Percentiles rank a stretch among this genome's conserved stretches.
Evolutionary conservation across 495 filamentous ascomycete species (phyloP).

Genomic region (Umbilicaria muhlenbergii): DNA sequence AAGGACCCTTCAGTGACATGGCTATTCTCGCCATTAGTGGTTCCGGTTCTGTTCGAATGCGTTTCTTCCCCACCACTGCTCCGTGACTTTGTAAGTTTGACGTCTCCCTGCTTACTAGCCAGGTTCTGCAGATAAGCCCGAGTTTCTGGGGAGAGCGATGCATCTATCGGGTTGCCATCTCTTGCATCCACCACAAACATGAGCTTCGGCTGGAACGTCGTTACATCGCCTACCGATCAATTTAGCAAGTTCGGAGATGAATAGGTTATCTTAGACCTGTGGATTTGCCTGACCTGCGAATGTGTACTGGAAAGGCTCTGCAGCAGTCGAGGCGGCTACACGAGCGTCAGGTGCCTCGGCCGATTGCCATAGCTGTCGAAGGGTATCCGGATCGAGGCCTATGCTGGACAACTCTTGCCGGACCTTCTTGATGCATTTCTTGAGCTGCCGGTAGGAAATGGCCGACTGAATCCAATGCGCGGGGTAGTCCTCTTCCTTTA

Average conservation of each 20-base stretch:
- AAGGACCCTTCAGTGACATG: too few species aligned
- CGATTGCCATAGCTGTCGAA: constrained; percentile 29
- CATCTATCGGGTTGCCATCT: constrained; percentile 37
- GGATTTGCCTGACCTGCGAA: constrained; percentile 15
- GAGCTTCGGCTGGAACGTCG: constrained; percentile 38
- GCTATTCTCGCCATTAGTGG: too few species aligned
- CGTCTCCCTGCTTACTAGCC: constrained; percentile 8
- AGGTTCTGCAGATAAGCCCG: constrained; percentile 34
- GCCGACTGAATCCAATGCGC: constrained; percentile 52
- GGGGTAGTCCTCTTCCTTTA: constrained; percentile 40
- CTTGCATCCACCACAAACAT: constrained; percentile 37
- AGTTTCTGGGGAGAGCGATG: constrained; percentile 37
- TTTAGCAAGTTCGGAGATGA: not conserved
- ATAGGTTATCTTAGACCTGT: constrained; percentile 7
- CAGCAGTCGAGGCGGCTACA: not conserved
- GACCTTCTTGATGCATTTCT: constrained; percentile 60
- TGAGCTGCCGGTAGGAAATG: constrained; percentile 57
- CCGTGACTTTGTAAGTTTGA: not conserved
- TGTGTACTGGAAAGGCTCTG: not conserved
- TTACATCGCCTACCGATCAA: constrained; percentile 12
- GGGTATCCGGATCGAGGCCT: constrained; percentile 44
- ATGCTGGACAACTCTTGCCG: constrained; percentile 40
- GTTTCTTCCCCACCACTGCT: constrained; percentile 5
- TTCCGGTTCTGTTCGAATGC: not conserved
- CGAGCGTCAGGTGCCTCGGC: not conserved